These are phyloP conservation scores for Mucor saturninus DNA, from an alignment of 371 early-diverging fungal genomes.

Conservation along the genomic window DNA sequence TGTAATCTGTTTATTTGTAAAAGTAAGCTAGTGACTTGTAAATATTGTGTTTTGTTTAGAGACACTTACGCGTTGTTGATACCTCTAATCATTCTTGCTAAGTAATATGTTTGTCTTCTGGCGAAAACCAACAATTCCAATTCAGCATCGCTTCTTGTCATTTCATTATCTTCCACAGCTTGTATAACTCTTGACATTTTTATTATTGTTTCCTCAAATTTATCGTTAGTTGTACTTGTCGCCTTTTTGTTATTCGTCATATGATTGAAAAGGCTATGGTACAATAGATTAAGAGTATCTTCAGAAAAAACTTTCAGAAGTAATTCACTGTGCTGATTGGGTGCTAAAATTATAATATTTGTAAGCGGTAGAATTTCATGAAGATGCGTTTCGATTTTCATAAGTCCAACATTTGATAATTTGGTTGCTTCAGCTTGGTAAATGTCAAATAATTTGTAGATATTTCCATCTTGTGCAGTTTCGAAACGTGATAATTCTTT, in stretches of 20 bases:
- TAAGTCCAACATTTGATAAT: too few relatives aligned
- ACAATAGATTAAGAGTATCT: constrained; percentile 19
- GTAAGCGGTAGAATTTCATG: too few relatives aligned
- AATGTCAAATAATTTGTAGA: constrained; percentile 22
- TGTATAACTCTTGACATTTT: constrained; percentile 4
- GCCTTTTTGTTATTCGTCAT: constrained; percentile 13
- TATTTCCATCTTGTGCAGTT: constrained; percentile 21
- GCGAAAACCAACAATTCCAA: constrained; percentile 20
- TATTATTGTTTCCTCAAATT: constrained; percentile 8
- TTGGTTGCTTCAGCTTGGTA: constrained; percentile 21
- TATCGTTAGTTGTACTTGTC: constrained; percentile 18
- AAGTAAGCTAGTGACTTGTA: constrained; percentile 12
- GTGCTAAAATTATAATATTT: too few relatives aligned
- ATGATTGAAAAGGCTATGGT: constrained; percentile 15
- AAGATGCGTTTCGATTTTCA: too few relatives aligned
- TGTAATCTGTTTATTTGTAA: constrained; percentile 16
- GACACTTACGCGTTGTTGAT: constrained; percentile 19
- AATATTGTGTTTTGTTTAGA: constrained; percentile 17
- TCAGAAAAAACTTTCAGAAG: constrained; percentile 14
- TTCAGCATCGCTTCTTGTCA: constrained; percentile 13
- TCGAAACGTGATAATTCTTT: constrained; percentile 20
- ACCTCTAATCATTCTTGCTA: constrained; percentile 17
- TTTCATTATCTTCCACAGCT: not conserved
- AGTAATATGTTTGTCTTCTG: constrained; percentile 15
- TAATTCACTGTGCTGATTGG: not conserved